Base-by-base conservation (phyloP, 192 early-diverging fungal genomes). In the Coemansia sp. region DNA sequence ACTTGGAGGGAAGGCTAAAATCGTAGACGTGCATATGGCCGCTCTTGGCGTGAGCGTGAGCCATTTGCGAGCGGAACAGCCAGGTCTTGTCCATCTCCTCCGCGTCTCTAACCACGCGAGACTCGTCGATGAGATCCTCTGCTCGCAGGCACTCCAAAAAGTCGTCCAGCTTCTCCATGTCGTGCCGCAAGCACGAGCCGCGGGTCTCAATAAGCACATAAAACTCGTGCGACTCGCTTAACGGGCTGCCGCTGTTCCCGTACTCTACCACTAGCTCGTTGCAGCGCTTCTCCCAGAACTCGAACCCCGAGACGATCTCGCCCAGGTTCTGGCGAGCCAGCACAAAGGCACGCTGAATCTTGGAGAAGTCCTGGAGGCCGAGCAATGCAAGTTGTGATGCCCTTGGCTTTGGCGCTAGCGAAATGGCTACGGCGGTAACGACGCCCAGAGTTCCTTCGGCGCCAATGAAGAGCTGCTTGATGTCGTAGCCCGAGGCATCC, bases 391-490 rank as follows among this genome's bases (percentile, higher is more conserved):
- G 80, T 59, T 90, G 89, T 49, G 90, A 70, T 10, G 88, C 86
- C 45, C 74, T 87, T 0, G 94, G 87, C 35, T 88, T 84, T 43
- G 85, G 86, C 8, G 97, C 94, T 12, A 94, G 86, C 4, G 92
- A 70, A 12, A 99, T 91, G 0, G 96, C 92, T 8, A 97, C 93
- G 22, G 87, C 93, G 0, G 97, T 98, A 54, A 99, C 90, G 25
- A 99, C 86, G 11, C 97, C 97, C 37, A 99, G 79, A 1, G 94
- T 96, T 38, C 97, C 97, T 69, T 99, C 97, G 29, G 94, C 88
- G 11, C 97, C 97, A 60, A 99, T 97, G 71, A 99, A 98, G n/a
- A 99, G 85, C 76, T 99, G 97, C 84, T 99, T 99, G 47, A 99
- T 65, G 68, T 99, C 96, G 64, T 93, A 96, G 12, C 96, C 98